Conservation (phyloP, 805 yeast genomes). For the Yamadazyma kitorensis region DNA sequence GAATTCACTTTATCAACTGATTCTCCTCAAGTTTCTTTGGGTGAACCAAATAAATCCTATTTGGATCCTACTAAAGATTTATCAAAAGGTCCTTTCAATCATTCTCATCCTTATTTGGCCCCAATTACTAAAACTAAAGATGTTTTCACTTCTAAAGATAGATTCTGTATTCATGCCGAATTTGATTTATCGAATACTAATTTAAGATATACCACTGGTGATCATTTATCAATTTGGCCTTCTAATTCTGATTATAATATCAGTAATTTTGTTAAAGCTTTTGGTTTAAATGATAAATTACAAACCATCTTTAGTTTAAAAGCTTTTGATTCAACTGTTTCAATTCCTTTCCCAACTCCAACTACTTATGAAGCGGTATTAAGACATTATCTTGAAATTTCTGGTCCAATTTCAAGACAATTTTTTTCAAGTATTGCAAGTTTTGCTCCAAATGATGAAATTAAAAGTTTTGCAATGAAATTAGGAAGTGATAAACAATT, state of each 20-base stretch:
- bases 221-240: constrained; percentile 94
- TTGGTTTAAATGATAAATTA: constrained; percentile 54
- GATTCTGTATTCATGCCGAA: constrained; percentile 90
- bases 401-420: constrained; percentile 93
- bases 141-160: constrained; percentile 58
- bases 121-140: constrained; percentile 61
- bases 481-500: constrained; percentile 66
- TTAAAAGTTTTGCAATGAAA: constrained; percentile 45
- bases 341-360: constrained; percentile 68
- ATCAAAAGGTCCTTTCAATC: constrained; percentile 72
- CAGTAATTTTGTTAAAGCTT: constrained; percentile 58
- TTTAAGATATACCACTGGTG: constrained; percentile 89
- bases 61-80: constrained; percentile 26
- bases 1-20: constrained; percentile 22
- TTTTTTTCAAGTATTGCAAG: constrained; percentile 67
- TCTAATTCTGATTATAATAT: constrained; percentile 80
- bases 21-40: constrained; percentile 46
- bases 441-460: constrained; percentile 71
- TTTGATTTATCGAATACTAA: constrained; percentile 75
- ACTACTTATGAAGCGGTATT: constrained; percentile 86
- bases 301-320: constrained; percentile 60
- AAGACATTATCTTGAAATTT: constrained; percentile 84
- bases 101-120: constrained; percentile 79
- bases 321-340: constrained; percentile 66
- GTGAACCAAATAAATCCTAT: constrained; percentile 72